Conservation (phyloP, 345 rosid genomes). For the Fremontodendron californicum region DNA sequence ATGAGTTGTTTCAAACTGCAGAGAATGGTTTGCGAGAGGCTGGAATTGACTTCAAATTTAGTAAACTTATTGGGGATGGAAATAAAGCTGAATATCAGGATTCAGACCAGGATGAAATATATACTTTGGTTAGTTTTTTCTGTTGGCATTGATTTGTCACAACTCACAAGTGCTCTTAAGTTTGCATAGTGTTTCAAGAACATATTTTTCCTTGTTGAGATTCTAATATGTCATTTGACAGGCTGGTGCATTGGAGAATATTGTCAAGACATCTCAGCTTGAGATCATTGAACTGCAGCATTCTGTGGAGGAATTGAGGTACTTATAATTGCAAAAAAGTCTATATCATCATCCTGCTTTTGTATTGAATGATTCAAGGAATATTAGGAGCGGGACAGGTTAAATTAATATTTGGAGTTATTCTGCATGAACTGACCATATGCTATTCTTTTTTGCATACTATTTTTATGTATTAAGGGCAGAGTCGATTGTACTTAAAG, state of each 20-base stretch:
- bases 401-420: background rate
- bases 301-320: conserved; percentile 79
- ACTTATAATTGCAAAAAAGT: conserved; percentile 13
- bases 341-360: background rate
- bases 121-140: conserved; percentile 56
- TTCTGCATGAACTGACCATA: conserved; percentile 16
- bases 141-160: conserved; percentile 8
- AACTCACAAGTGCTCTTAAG: background rate
- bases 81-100: conserved; percentile 32
- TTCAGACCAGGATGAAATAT: conserved; percentile 71
- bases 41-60: conserved; percentile 64
- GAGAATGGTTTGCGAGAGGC: conserved; percentile 80
- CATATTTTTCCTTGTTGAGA: conserved; percentile 13
- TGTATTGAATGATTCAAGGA: background rate
- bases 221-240: conserved; percentile 24
- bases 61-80: conserved; percentile 40
- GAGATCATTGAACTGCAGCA: conserved; percentile 76
- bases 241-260: conserved; percentile 96
- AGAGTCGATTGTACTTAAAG: conserved; percentile 61
- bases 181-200: background rate
- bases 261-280: conserved; percentile 84
- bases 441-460: conserved; percentile 18
- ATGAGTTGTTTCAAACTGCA: conserved; percentile 70
- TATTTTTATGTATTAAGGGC: conserved; percentile 64
- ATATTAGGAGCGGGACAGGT: background rate